Percentiles rank a stretch among this genome's conserved stretches.
These are phyloP conservation scores for Colletotrichum sp. DNA, from an alignment of 2,329 filamentous ascomycete genomes.

Conservation along the genomic window DNA sequence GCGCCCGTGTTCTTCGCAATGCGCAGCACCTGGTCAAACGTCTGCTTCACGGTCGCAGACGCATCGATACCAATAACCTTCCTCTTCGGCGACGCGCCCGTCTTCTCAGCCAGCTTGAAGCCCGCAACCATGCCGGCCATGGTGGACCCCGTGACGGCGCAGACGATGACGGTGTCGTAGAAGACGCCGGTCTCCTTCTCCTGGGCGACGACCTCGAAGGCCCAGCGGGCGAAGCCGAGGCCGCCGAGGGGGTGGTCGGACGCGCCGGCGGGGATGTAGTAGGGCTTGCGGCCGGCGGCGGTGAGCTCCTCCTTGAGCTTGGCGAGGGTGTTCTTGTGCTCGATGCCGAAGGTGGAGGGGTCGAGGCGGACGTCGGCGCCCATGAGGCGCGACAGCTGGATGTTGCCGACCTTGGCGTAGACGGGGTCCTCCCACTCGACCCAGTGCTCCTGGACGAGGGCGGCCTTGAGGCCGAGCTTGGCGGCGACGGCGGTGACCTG, in stretches of 20 bases:
- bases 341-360: slow-evolving; percentile 68
- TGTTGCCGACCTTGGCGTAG: slow-evolving; percentile 72
- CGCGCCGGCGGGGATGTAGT: slow-evolving; percentile 75
- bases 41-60: slow-evolving; percentile 58
- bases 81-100: slow-evolving; percentile 40
- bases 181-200: slow-evolving; percentile 66
- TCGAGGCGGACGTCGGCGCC: slow-evolving; percentile 68
- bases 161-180: slow-evolving; percentile 73
- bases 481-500: slow-evolving; percentile 69
- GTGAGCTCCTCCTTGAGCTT: slow-evolving; percentile 59
- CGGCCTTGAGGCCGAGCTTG: slow-evolving; percentile 59
- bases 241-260: slow-evolving; percentile 75
- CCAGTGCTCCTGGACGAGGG: slow-evolving; percentile 72
- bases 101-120: slow-evolving; percentile 66
- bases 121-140: slow-evolving; percentile 76
- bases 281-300: slow-evolving; percentile 62
- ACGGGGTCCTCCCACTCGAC: slow-evolving; percentile 64
- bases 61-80: slow-evolving; percentile 43
- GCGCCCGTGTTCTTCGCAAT: slow-evolving; percentile 69
- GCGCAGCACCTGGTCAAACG: slow-evolving; percentile 67
- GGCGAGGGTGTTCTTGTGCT: slow-evolving; percentile 67
- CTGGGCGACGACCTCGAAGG: slow-evolving; percentile 70
- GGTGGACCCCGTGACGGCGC: slow-evolving; percentile 74
- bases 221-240: slow-evolving; percentile 74
- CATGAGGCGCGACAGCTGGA: slow-evolving; percentile 73